These are phyloP conservation scores for Thielaviopsis populi DNA, from an alignment of 2,329 filamentous ascomycete genomes.

Conservation along the genomic window DNA sequence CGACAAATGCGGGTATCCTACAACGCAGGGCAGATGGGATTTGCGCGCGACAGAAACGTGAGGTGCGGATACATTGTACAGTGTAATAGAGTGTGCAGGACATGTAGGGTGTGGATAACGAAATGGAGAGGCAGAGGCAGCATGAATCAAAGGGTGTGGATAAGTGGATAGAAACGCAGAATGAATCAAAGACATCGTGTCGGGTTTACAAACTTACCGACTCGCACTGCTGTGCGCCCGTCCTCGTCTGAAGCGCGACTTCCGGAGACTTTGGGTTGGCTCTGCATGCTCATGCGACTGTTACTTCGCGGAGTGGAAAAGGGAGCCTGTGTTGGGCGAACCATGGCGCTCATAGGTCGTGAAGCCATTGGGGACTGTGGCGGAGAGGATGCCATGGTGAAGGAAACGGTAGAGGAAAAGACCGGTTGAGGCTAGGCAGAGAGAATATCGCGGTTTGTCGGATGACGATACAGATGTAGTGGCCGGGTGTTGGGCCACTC, in stretches of 20 bases:
- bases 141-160: not conserved
- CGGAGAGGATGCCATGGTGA: constrained; percentile 50
- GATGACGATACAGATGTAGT: not conserved
- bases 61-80: not conserved
- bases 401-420: not conserved
- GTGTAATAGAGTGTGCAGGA: not conserved
- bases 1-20: not conserved
- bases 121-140: not conserved
- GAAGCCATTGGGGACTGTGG: constrained; percentile 49
- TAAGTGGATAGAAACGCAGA: not conserved
- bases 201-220: constrained; percentile 50
- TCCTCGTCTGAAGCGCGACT: constrained; percentile 85
- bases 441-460: not conserved
- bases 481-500: not conserved
- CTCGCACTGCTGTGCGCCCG: constrained; percentile 81
- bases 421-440: not conserved
- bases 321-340: constrained; percentile 36
- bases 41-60: not conserved
- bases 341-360: constrained; percentile 69
- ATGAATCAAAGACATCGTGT: constrained; percentile 1
- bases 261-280: constrained; percentile 54
- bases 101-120: not conserved
- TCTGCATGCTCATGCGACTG: constrained; percentile 73
- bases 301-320: constrained; percentile 47
- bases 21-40: not conserved